phyloP scores from a whole-genome alignment of 1,284 basidiomycete species.

The Sporisorium graminicola region DNA sequence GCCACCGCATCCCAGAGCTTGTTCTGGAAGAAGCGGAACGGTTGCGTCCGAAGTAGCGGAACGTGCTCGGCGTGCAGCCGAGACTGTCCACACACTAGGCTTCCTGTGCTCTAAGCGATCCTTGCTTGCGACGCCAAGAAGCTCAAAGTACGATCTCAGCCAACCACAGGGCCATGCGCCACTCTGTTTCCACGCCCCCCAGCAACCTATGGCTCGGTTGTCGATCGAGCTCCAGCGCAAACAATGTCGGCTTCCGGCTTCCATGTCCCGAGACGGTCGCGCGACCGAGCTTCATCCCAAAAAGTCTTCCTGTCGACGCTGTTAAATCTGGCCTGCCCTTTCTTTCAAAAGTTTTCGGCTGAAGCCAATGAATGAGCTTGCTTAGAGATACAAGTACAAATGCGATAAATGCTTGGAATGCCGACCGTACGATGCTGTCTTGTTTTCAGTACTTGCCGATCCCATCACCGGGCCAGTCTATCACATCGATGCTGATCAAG shows the following conservation, averaged over 20 bases:
- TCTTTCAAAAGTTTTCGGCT: background rate
- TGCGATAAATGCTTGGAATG: background rate
- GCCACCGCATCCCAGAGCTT: background rate
- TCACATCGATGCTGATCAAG: slow-evolving; percentile 54
- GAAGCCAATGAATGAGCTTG: slow-evolving; percentile 1
- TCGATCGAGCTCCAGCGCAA: background rate
- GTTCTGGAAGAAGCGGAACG: slow-evolving; percentile 2
- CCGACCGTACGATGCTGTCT: background rate
- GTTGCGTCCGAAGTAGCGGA: background rate
- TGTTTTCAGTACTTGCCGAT: slow-evolving; percentile 29
- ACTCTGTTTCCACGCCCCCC: background rate
- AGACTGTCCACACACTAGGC: background rate
- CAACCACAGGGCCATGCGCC: background rate
- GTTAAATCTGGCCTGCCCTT: background rate
- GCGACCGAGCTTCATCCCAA: too few relatives aligned
- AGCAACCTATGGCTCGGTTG: background rate
- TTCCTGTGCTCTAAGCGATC: background rate
- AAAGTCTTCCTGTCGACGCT: too few relatives aligned
- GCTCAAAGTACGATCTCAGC: background rate
- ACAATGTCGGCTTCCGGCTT: background rate
- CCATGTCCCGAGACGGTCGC: background rate
- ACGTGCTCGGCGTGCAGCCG: slow-evolving; percentile 1
- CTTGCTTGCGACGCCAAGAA: background rate
- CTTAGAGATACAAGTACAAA: slow-evolving; percentile 37
- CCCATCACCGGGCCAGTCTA: slow-evolving; percentile 57